Base-by-base conservation (phyloP, 1,139 yeast species). In the Sugiyamaella pinicola region DNA sequence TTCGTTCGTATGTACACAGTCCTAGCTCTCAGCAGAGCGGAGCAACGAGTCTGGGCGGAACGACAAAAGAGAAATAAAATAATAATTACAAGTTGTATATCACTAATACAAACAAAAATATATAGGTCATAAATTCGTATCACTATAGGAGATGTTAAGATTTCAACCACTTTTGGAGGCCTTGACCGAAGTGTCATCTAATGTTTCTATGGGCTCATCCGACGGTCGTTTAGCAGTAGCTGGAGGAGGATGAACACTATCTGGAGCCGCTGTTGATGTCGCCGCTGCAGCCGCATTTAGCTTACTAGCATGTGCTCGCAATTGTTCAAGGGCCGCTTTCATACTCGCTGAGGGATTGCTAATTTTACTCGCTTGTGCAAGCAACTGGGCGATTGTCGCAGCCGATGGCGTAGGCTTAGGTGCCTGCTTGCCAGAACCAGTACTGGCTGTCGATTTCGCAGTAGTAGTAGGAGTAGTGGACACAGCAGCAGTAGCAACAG, bases 361-460 rank as follows among this genome's bases (percentile, higher is more conserved):
- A 45, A 70, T 66, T 51, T 67, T 67, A 52, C 67, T 68, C 12
- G 73, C 74, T 56, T 69, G 68, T 6, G 68, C 71, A 15, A 70
- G 59, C 45, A 70, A 62, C 52, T 68, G 67, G 7, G 69, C 62
- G 50, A 70, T 69, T 40, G 67, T 61, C 43, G 67, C 71, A 4
- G 64, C 63, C 21, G 22, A 49, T 1, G 51, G 47, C 2, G 50
- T 18, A 17, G 56, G 55, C 24, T 49, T 31, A 12, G 55, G n/a
- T n/a, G n/a, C n/a, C n/a, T n/a, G n/a, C n/a, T n/a, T n/a, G n/a
- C n/a, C n/a, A n/a, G n/a, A n/a, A n/a, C n/a, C n/a, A n/a, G n/a
- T n/a, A n/a, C n/a, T n/a, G n/a, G n/a, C n/a, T n/a, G n/a, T n/a
- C 2, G 40, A 3, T 13, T 2, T 10, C 4, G 49, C 9, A 22